Conservation (phyloP, 176 grass and related monocot genomes). For the Bromus sterilis region DNA sequence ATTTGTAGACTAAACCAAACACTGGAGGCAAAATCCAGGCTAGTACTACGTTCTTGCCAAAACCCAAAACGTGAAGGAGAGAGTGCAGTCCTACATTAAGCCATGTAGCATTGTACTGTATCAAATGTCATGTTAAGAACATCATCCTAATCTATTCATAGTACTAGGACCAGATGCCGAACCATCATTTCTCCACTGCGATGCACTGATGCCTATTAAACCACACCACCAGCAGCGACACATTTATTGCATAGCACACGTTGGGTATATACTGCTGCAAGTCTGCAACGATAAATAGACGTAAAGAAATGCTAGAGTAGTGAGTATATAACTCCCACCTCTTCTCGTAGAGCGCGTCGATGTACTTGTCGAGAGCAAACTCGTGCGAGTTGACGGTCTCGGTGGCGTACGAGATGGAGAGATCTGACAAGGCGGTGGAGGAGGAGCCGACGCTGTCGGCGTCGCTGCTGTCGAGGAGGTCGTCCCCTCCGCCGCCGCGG, state of each 20-base stretch:
- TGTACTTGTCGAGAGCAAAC: slow-evolving; percentile 74
- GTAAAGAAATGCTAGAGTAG: not conserved
- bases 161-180: not conserved
- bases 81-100: not conserved
- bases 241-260: not conserved
- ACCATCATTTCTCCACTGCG: not conserved
- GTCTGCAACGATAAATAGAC: not conserved
- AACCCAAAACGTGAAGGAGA: not conserved
- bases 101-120: too few relatives aligned
- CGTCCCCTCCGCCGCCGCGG: slow-evolving; percentile 37
- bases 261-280: not conserved
- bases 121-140: not conserved
- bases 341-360: slow-evolving; percentile 93
- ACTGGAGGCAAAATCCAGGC: not conserved
- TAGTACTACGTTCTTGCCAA: not conserved
- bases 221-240: not conserved
- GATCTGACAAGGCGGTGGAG: slow-evolving; percentile 32
- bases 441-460: slow-evolving; percentile 74
- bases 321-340: slow-evolving; percentile 53
- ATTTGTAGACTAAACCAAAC: not conserved
- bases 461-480: slow-evolving; percentile 86
- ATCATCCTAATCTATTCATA: not conserved
- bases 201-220: not conserved
- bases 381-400: slow-evolving; percentile 74
- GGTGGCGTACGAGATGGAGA: slow-evolving; percentile 53